Conservation (phyloP, 2,329 filamentous ascomycete genomes). For the Escovopsis sp. region DNA sequence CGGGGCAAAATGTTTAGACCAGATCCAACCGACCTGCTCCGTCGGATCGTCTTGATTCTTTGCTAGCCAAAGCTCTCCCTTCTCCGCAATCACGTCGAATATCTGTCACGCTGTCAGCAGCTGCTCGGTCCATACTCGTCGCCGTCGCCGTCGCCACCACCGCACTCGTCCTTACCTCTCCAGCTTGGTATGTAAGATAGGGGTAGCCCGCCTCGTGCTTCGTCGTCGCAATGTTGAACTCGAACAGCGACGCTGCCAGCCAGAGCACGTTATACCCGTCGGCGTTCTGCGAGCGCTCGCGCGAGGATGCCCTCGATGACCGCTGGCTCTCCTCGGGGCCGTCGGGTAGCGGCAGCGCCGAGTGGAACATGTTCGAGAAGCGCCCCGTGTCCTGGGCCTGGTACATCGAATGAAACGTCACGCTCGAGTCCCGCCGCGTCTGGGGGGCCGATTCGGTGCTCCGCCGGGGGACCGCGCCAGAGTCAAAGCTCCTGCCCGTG, state of each 20-base stretch:
- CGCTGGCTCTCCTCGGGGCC: slow-evolving; percentile 36
- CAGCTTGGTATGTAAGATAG: slow-evolving; percentile 88
- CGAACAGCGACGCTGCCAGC: slow-evolving; percentile 83
- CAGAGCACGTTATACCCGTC: slow-evolving; percentile 65
- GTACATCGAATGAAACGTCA: slow-evolving; percentile 36
- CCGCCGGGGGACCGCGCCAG: slow-evolving; percentile 32
- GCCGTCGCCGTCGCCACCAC: neutral
- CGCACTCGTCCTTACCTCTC: slow-evolving; percentile 54
- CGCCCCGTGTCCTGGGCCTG: slow-evolving; percentile 34
- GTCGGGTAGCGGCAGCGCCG: slow-evolving; percentile 70
- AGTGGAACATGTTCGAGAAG: slow-evolving; percentile 71
- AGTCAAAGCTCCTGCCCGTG: slow-evolving; percentile 47
- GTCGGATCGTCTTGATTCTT: slow-evolving; percentile 86
- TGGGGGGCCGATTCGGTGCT: slow-evolving; percentile 36
- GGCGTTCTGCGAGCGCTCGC: slow-evolving; percentile 37
- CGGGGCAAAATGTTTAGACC: slow-evolving; percentile 92
- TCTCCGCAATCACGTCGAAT: slow-evolving; percentile 87
- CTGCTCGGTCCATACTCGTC: neutral
- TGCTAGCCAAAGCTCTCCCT: slow-evolving; percentile 93
- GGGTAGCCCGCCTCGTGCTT: slow-evolving; percentile 90
- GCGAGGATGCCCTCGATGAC: slow-evolving; percentile 45
- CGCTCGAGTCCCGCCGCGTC: slow-evolving; percentile 38
- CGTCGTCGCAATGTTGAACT: slow-evolving; percentile 90
- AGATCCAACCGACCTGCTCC: slow-evolving; percentile 85
- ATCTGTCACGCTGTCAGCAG: slow-evolving; percentile 33